Conservation (phyloP, 257 asterid genomes). For the Fraxinus excelsior region DNA sequence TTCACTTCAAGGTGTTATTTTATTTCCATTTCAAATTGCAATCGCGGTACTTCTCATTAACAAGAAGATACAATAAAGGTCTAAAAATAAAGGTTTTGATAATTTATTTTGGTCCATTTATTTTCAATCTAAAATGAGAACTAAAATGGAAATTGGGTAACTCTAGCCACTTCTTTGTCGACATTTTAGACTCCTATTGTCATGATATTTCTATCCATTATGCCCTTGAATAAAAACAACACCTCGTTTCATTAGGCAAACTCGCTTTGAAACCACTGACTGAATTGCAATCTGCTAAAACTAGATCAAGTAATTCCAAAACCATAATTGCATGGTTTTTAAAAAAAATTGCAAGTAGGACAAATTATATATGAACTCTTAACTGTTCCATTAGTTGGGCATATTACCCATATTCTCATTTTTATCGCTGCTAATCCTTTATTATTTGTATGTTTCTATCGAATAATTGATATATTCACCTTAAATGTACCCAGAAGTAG, state of each 20-base stretch:
- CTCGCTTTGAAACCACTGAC: background rate
- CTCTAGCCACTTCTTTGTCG: background rate
- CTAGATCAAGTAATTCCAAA: background rate
- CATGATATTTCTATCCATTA: background rate
- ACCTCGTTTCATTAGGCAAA: background rate
- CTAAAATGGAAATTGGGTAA: background rate
- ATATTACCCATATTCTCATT: background rate
- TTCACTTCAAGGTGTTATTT: background rate
- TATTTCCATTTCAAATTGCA: background rate
- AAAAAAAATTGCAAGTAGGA: background rate
- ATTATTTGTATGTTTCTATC: background rate
- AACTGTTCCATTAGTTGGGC: background rate
- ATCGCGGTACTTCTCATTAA: background rate
- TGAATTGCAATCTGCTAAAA: background rate
- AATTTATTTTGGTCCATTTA: background rate
- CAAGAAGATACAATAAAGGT: background rate
- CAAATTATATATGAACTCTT: background rate
- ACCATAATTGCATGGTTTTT: background rate
- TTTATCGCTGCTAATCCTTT: background rate
- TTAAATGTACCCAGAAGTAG: background rate
- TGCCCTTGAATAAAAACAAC: background rate
- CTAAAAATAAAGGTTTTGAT: background rate
- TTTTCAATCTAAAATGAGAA: background rate
- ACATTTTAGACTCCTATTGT: background rate
- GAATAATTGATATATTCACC: background rate